Percentiles rank a stretch among this genome's conserved stretches.
These are phyloP conservation scores for Pleoardoris graminearum DNA, from an alignment of 2,329 filamentous ascomycete species.

Conservation along the genomic window DNA sequence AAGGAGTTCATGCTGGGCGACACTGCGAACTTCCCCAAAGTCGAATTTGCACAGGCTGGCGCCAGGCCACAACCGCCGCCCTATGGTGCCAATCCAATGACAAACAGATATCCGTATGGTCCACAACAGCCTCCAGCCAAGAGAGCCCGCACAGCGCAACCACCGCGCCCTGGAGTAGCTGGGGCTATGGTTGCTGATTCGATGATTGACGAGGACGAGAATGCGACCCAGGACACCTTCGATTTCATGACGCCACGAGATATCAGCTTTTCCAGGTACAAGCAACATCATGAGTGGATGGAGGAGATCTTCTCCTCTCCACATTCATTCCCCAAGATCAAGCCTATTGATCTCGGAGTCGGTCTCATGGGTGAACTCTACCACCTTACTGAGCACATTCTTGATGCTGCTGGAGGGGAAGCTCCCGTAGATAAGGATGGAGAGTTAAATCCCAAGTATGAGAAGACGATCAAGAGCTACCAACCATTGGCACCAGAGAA, in stretches of 20 bases:
- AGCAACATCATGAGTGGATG: slow-evolving; percentile 98
- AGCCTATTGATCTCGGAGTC: slow-evolving; percentile 82
- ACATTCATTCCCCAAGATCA: slow-evolving; percentile 82
- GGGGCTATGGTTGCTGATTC: slow-evolving; percentile 42
- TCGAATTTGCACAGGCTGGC: slow-evolving; percentile 65
- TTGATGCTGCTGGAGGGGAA: slow-evolving; percentile 60
- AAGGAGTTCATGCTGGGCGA: slow-evolving; percentile 96
- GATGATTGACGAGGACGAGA: slow-evolving; percentile 83
- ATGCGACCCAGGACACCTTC: slow-evolving; percentile 83
- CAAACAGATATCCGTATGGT: slow-evolving; percentile 37
- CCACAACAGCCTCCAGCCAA: slow-evolving; percentile 52
- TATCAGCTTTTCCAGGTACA: slow-evolving; percentile 82
- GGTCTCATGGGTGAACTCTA: slow-evolving; percentile 78
- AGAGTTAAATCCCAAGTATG: slow-evolving; percentile 26
- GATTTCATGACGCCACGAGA: slow-evolving; percentile 88
- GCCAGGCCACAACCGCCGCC: slow-evolving; percentile 29
- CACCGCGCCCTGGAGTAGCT: slow-evolving; percentile 49
- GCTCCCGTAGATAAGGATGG: slow-evolving; percentile 22
- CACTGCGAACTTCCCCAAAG: slow-evolving; percentile 84
- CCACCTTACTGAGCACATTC: slow-evolving; percentile 80
- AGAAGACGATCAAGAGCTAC: slow-evolving; percentile 54
- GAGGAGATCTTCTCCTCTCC: slow-evolving; percentile 93
- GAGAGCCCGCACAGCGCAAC: slow-evolving; percentile 47
- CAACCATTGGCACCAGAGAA: slow-evolving; percentile 74
- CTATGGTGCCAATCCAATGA: slow-evolving; percentile 43